phyloP scores from a whole-genome alignment of 768 basidiomycete genomes.

The Porpolomopsis calyptriformis region DNA sequence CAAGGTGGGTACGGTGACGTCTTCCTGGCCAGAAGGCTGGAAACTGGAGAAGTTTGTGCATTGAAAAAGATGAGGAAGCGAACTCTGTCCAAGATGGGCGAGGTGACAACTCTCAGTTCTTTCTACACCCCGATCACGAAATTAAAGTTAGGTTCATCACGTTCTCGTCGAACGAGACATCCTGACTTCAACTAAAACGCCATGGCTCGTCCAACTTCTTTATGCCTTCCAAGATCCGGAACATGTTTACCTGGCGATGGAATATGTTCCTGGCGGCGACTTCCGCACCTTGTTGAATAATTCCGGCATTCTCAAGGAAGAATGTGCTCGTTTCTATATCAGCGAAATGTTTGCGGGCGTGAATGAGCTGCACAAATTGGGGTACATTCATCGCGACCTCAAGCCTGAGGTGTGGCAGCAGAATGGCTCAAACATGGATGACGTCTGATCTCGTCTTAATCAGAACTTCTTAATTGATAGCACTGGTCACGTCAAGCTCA shows the following conservation, averaged over 20 bases:
- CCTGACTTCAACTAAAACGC: slow-evolving; percentile 91
- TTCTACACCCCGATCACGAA: slow-evolving; percentile 4
- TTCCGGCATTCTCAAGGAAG: slow-evolving; percentile 94
- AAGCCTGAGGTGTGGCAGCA: slow-evolving; percentile 78
- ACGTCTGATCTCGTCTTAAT: background rate
- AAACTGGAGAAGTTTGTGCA: slow-evolving; percentile 93
- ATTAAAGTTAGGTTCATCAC: slow-evolving; percentile 69
- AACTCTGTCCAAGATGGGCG: slow-evolving; percentile 96
- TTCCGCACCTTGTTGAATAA: slow-evolving; percentile 97
- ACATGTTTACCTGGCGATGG: slow-evolving; percentile 95
- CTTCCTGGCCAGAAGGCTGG: slow-evolving; percentile 88
- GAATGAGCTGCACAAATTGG: slow-evolving; percentile 89
- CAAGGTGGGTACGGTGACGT: slow-evolving; percentile 99
- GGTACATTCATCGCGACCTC: slow-evolving; percentile 95
- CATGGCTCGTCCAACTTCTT: slow-evolving; percentile 89
- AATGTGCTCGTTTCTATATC: slow-evolving; percentile 94
- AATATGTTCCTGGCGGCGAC: slow-evolving; percentile 97
- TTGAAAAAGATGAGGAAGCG: slow-evolving; percentile 96
- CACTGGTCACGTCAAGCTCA: slow-evolving; percentile 92
- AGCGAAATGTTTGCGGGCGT: slow-evolving; percentile 96
- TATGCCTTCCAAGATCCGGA: slow-evolving; percentile 95
- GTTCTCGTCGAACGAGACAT: slow-evolving; percentile 97
- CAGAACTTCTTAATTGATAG: slow-evolving; percentile 96
- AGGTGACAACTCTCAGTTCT: slow-evolving; percentile 39
- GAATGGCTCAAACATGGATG: background rate